Evolutionary conservation across 768 basidiomycete genomes (phyloP), one percentile per base, ranked within the genome.

Genomic region (Lactifluus pinguis): DNA sequence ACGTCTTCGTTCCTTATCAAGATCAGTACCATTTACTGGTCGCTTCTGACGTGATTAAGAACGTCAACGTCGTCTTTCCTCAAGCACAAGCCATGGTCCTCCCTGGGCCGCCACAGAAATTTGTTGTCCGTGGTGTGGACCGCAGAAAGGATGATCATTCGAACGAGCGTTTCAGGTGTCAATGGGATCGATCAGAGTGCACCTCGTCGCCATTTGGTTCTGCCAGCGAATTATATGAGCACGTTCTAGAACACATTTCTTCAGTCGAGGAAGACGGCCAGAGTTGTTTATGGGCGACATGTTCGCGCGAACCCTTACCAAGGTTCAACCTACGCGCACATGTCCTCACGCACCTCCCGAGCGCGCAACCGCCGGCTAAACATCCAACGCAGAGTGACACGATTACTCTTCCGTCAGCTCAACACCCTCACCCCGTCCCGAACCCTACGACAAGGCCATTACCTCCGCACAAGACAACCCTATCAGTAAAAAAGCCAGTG

Each of bases 1-100:
- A 89, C 60, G 83, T 83, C 1, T 97, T 98, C 67, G 74, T 80
- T 1, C 82, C 84, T 1, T 79, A 77, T 68, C 71, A 78, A 60
- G 80, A 83, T 1, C 77, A 77, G 57, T 76, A 82, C 59, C 80
- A 82, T 11, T 74, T 92, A 48, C 80, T 94, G 3, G 82, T 85
- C 2, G 95, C 97, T 0, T 87, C 91, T 1, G 95, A 99, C 48
- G 90, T 97, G 52, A 98, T 99, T 72, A 95, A 95, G 73, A 90
- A 89, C 63, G 90, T 95, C 62, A 91, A 83, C 52, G 74, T 82
- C 10, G 87, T 94, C 30, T 95, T 93, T 68, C 87, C 91, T 6
- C 81, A 84, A 51, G 92, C 93, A 0, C 83, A 85, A 66, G 92
- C 95, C 1, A 92, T 92, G 84, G 90, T 95, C 21, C 77, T 90